phyloP scores from a whole-genome alignment of 2,329 filamentous ascomycete genomes.

The Aphanocladium album region DNA sequence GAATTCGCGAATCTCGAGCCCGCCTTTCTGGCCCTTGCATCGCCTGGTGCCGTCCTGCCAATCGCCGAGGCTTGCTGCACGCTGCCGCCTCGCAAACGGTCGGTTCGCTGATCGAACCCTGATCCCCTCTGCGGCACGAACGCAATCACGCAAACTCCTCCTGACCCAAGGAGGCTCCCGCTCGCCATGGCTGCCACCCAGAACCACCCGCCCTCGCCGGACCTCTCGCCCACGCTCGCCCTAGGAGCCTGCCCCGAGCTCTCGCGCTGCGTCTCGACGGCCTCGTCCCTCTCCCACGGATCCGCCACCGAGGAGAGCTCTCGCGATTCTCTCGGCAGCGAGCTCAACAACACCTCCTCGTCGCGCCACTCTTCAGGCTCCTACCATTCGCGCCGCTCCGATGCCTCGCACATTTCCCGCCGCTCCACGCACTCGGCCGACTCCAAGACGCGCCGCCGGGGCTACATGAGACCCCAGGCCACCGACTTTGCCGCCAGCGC shows the following conservation, averaged over 20 bases:
- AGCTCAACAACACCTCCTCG: constrained; percentile 32
- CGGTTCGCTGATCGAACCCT: not conserved
- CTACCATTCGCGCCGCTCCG: constrained; percentile 42
- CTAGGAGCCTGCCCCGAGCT: constrained; percentile 54
- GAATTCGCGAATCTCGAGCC: not conserved
- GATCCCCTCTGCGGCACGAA: not conserved
- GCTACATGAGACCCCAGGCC: constrained; percentile 82
- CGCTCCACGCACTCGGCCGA: constrained; percentile 43
- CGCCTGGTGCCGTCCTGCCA: not conserved
- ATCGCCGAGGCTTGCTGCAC: not conserved
- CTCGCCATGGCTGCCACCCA: constrained; percentile 27
- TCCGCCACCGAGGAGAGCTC: constrained; percentile 46
- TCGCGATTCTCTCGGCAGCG: constrained; percentile 53
- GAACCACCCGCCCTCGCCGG: constrained; percentile 57
- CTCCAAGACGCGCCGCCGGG: constrained; percentile 54
- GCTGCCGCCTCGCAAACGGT: not conserved
- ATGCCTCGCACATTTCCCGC: constrained; percentile 35
- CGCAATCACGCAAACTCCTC: not conserved
- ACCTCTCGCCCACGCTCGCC: constrained; percentile 56
- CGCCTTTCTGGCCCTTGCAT: not conserved
- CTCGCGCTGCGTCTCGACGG: constrained; percentile 59
- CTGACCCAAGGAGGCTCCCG: not conserved
- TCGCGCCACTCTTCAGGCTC: constrained; percentile 63
- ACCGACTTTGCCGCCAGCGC: constrained; percentile 90
- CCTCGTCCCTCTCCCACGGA: constrained; percentile 54